These are phyloP conservation scores for Plasmodium inui DNA, from an alignment of 169 alveolate genomes.

Conservation along the genomic window DNA sequence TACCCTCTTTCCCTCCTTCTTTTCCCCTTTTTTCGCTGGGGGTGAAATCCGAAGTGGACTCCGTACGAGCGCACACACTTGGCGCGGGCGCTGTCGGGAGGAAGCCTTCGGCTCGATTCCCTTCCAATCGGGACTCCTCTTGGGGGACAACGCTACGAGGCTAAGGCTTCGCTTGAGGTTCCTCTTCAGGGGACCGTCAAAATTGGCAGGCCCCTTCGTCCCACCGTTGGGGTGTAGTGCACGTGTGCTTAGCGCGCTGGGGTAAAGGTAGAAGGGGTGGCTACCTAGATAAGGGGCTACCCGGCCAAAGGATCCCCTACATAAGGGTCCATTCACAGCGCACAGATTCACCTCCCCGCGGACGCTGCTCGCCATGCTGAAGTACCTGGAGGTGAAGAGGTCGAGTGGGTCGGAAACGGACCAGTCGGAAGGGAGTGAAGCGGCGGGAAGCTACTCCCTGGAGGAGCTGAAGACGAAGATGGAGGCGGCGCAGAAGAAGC, in stretches of 20 bases:
- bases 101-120: background rate
- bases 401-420: conserved; percentile 24
- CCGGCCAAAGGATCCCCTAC: too few species aligned
- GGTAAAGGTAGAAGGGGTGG: too few species aligned
- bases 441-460: background rate
- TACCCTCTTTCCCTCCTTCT: background rate
- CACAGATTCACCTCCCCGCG: background rate
- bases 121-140: background rate
- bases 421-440: background rate
- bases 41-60: background rate
- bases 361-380: background rate
- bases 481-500: conserved; percentile 64
- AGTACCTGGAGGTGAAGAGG: background rate
- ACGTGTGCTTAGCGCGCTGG: too few species aligned
- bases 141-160: background rate
- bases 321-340: too few species aligned
- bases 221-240: too few species aligned
- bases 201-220: background rate
- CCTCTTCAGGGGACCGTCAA: background rate
- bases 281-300: too few species aligned
- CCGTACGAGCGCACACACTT: background rate
- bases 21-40: background rate
- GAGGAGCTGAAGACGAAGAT: conserved; percentile 45
- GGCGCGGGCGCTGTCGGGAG: too few species aligned
- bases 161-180: background rate